Base-by-base conservation (phyloP, 2,329 filamentous ascomycete species). In the Pleoardoris graminearum region DNA sequence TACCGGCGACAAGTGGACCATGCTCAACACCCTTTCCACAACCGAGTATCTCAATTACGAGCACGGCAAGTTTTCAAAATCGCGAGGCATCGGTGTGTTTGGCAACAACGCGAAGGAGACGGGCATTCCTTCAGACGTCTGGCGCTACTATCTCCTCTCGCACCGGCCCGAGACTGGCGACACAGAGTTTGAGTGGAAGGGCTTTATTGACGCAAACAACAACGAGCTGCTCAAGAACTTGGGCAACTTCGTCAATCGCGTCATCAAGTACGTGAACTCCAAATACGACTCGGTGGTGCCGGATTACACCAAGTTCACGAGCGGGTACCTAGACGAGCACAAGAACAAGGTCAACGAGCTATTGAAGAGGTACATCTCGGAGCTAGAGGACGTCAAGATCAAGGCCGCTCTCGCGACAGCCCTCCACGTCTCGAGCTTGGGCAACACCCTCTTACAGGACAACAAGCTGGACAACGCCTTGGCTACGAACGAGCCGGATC, bases 41-140 rank as follows among this genome's bases (percentile, higher is more conserved):
- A 94, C 91, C 0, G 92, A 97, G 70, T 92, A 73, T 50, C 58
- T 76, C 46, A 75, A 75, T 49, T 76, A 76, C 54, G 73, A 75
- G 51, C 71, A 71, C 55, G 70, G 69, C 45, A 97, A 97, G 72
- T 97, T 97, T 77, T 92, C 88, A 70, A 97, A 97, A 76, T 94
- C 90, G 45, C 84, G 91, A 64, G 89, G 89, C 27, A 84, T 97
- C 32, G 92, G 92, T 65, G 92, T 97, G 1, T 97, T 97, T 67
- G 92, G 92, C 45, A 92, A 90, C 76, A 91, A 89, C 66, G 92
- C 90, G 41, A 88, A 89, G 75, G 87, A 95, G 50, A 96, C 91
- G 7, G 91, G 91, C 17, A 83, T 97, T 16, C 83, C 88, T 14
- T 80, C 91, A 0, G 90, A 93, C 57, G 90, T 97, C n/a, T 97